phyloP scores from a whole-genome alignment of 345 rosid genomes.

The Barbarea vulgaris region DNA sequence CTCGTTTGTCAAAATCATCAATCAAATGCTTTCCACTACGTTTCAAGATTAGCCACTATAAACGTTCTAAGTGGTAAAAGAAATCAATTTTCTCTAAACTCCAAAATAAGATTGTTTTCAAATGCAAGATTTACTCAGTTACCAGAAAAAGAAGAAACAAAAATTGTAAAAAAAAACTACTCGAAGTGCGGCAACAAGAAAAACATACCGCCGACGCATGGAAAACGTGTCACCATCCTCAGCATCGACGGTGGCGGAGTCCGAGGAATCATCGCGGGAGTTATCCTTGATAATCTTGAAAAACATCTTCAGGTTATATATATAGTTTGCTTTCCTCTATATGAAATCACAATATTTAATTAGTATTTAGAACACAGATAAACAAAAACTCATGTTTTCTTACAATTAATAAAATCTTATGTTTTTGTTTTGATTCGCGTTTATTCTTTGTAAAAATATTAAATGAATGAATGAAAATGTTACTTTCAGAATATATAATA shows the following conservation, averaged over 20 bases:
- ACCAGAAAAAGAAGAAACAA: background rate
- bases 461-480: too few species aligned
- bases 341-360: too few species aligned
- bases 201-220: constrained; percentile 35
- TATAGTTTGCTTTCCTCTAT: too few species aligned
- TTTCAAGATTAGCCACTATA: background rate
- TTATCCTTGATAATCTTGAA: constrained; percentile 55
- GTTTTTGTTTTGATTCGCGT: background rate
- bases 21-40: background rate
- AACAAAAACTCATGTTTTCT: too few species aligned
- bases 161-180: background rate
- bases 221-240: constrained; percentile 53
- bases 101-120: background rate
- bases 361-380: too few species aligned
- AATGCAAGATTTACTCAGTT: background rate
- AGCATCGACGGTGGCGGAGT: constrained; percentile 72
- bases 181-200: constrained; percentile 11
- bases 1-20: background rate
- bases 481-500: too few species aligned
- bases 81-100: background rate
- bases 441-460: too few species aligned
- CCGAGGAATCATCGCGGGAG: constrained; percentile 61
- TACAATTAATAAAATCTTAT: too few species aligned
- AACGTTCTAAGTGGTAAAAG: background rate
- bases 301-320: constrained; percentile 60